Conservation (phyloP, 192 early-diverging fungal species). For the Endogone sp. region DNA sequence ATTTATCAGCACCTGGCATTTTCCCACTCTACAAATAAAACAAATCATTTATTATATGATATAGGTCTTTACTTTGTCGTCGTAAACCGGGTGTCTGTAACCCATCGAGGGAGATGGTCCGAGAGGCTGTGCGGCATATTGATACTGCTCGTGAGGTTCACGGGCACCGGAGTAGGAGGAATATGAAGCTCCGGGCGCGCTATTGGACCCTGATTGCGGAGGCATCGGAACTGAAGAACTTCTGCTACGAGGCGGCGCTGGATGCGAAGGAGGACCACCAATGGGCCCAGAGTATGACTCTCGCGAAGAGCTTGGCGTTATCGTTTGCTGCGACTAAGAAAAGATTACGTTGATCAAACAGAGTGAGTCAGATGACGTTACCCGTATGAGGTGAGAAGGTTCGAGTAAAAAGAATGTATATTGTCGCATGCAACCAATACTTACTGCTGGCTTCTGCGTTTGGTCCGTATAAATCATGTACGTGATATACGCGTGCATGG, state of each 20-base stretch:
- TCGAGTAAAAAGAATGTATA: not conserved
- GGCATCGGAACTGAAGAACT: not conserved
- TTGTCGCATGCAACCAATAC: too few species aligned
- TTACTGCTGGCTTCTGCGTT: not conserved
- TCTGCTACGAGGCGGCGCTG: not conserved
- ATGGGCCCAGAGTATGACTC: not conserved
- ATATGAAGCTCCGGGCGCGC: not conserved
- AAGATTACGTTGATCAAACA: not conserved
- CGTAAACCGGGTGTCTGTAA: not conserved
- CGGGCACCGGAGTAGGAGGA: not conserved
- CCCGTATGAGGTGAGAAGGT: too few species aligned
- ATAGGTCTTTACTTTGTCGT: not conserved
- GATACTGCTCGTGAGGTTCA: not conserved
- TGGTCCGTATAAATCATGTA: constrained; percentile 47
- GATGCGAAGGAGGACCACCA: not conserved
- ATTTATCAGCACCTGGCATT: too few species aligned
- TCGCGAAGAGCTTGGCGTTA: not conserved
- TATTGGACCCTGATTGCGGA: not conserved
- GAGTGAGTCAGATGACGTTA: not conserved
- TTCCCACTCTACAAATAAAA: too few species aligned
- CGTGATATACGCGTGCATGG: constrained; percentile 43
- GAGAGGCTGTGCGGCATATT: not conserved
- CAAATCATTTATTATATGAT: too few species aligned
- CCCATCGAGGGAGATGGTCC: not conserved
- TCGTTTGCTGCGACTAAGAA: not conserved